Evolutionary conservation across 306 rosid species (phyloP).

Genomic region (Trifolium fragiferum): DNA sequence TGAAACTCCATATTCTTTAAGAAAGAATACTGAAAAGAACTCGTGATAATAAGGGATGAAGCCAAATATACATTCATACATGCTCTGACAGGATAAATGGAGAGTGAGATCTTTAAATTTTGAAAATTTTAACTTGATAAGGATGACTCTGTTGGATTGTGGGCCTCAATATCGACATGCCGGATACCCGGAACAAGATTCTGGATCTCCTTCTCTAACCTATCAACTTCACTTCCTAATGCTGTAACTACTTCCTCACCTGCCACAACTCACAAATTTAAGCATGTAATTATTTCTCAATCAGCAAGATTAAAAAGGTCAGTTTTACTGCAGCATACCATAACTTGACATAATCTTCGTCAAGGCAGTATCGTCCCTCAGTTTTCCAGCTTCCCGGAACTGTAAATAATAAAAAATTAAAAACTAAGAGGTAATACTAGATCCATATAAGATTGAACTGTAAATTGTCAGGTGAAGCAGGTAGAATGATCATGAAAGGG

Average conservation of each 20-base stretch:
- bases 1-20: conserved; percentile 23
- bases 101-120: conserved; percentile 15
- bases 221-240: conserved; percentile 96
- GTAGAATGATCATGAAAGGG: conserved; percentile 25
- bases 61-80: conserved; percentile 29
- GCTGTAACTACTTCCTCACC: conserved; percentile 99
- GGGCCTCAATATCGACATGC: conserved; percentile 97
- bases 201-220: conserved; percentile 92
- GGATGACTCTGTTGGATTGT: conserved; percentile 71
- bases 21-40: conserved; percentile 19
- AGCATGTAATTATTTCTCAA: conserved; percentile 36
- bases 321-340: conserved; percentile 54
- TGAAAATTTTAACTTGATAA: conserved; percentile 42
- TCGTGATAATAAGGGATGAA: neutral
- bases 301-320: conserved; percentile 16
- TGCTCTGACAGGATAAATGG: conserved; percentile 8
- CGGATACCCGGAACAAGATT: conserved; percentile 91
- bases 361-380: conserved; percentile 57
- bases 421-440: conserved; percentile 17
- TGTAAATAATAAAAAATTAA: conserved; percentile 41
- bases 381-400: conserved; percentile 72
- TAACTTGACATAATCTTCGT: conserved; percentile 80
- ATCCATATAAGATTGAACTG: conserved; percentile 9
- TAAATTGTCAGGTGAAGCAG: conserved; percentile 13
- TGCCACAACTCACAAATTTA: conserved; percentile 46